Percentiles rank a stretch among this genome's conserved stretches.
Conservation (phyloP, 129 eudicot species). For the Artemisia argyi region DNA sequence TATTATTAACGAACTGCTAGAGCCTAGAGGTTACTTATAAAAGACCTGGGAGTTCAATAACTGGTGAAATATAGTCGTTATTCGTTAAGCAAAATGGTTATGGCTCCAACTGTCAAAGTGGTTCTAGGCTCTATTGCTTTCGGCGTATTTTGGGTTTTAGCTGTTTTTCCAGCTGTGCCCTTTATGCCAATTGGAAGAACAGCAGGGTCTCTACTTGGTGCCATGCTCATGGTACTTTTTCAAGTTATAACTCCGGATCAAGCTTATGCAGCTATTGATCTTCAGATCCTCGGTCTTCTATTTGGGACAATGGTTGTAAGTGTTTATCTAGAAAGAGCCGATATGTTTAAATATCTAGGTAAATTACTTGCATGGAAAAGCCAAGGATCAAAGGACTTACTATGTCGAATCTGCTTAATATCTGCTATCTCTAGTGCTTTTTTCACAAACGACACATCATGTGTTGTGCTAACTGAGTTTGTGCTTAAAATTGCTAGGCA, state of each 20-base stretch:
- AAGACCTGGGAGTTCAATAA: constrained; percentile 9
- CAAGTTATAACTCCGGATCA: constrained; percentile 78
- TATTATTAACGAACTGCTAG: not conserved
- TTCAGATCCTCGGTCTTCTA: constrained; percentile 82
- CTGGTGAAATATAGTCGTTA: not conserved
- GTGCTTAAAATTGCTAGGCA: constrained; percentile 88
- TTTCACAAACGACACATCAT: constrained; percentile 86
- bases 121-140: constrained; percentile 79
- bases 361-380: constrained; percentile 69
- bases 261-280: constrained; percentile 93
- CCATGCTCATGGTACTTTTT: constrained; percentile 88
- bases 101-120: constrained; percentile 82
- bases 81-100: constrained; percentile 44
- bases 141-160: constrained; percentile 81
- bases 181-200: constrained; percentile 86
- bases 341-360: constrained; percentile 81
- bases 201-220: constrained; percentile 94
- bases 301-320: constrained; percentile 98
- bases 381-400: constrained; percentile 77
- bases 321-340: constrained; percentile 91
- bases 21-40: not conserved
- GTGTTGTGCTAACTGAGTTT: constrained; percentile 92
- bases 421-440: constrained; percentile 88
- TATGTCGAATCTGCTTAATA: constrained; percentile 70
- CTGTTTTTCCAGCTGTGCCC: constrained; percentile 91